phyloP scores from a whole-genome alignment of 225 moss, liverwort and hornwort genomes.

The Polytrichum formosum region DNA sequence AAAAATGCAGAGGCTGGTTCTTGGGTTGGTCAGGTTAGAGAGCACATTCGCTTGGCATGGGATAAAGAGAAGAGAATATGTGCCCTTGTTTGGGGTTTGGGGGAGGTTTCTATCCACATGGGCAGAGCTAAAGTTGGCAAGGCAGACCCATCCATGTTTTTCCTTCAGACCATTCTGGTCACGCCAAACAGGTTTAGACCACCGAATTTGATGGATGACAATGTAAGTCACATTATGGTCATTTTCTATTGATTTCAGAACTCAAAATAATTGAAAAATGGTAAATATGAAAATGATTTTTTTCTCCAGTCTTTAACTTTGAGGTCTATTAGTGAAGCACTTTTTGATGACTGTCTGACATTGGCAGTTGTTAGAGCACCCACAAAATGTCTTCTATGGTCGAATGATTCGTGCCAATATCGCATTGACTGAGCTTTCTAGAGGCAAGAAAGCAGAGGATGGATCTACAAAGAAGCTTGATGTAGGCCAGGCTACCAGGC shows the following conservation, averaged over 20 bases:
- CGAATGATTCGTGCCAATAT: constrained; percentile 83
- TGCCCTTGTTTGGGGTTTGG: constrained; percentile 86
- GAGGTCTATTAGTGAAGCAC: background rate
- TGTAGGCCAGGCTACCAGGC: constrained; percentile 48
- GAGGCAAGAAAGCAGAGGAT: constrained; percentile 66
- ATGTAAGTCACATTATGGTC: constrained; percentile 39
- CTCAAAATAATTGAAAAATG: too few species aligned
- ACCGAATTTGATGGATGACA: constrained; percentile 82
- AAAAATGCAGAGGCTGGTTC: background rate
- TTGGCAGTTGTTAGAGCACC: constrained; percentile 86
- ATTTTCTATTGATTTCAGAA: too few species aligned
- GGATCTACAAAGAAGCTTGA: constrained; percentile 53
- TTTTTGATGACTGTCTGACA: background rate
- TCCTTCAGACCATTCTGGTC: constrained; percentile 73
- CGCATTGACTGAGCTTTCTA: constrained; percentile 72
- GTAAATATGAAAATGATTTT: too few species aligned
- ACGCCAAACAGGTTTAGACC: constrained; percentile 98
- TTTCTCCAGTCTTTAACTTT: background rate
- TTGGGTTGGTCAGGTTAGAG: constrained; percentile 55
- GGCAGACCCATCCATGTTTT: constrained; percentile 80
- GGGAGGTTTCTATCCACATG: constrained; percentile 38
- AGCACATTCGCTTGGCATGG: constrained; percentile 81
- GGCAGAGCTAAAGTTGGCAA: constrained; percentile 30
- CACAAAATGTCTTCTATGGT: constrained; percentile 87
- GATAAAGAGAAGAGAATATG: constrained; percentile 73